phyloP scores from a whole-genome alignment of 2,329 filamentous ascomycete species.

The Pestalotiopsis sp. region DNA sequence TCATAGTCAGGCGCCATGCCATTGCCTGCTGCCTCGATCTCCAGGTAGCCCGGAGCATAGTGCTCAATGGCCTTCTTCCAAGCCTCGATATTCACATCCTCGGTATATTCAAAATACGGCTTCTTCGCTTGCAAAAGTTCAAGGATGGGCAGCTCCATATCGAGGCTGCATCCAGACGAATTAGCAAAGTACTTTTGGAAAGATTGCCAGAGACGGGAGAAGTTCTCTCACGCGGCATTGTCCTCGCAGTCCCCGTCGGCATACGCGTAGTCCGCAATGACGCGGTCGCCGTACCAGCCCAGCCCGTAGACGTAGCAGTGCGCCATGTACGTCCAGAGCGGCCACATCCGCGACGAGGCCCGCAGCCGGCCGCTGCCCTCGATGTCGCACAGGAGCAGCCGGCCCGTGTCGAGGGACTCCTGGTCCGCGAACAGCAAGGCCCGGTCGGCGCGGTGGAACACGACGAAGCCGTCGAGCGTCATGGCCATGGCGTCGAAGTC shows the following conservation, averaged over 20 bases:
- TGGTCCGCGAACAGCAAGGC: not conserved
- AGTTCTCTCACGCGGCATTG: not conserved
- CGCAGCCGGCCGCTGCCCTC: not conserved
- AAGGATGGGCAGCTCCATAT: not conserved
- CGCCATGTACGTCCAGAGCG: not conserved
- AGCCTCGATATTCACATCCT: not conserved
- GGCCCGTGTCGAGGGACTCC: not conserved
- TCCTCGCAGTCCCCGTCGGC: not conserved
- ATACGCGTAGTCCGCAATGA: not conserved
- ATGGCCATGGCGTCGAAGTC: conserved; percentile 1
- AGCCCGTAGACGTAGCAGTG: not conserved
- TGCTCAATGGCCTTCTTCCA: not conserved
- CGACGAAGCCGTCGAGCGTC: not conserved
- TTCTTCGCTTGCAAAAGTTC: not conserved
- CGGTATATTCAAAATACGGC: not conserved
- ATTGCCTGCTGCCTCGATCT: not conserved
- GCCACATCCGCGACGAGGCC: not conserved
- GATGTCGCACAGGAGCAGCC: not conserved
- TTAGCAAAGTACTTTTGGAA: not conserved
- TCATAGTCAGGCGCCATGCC: not conserved
- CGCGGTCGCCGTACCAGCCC: not conserved
- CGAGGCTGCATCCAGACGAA: not conserved
- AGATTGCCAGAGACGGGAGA: not conserved
- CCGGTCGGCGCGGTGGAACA: not conserved
- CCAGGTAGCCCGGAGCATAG: not conserved